Evolutionary conservation across 2,329 filamentous ascomycete genomes (phyloP).

Genomic region (Fusarium temperatum): DNA sequence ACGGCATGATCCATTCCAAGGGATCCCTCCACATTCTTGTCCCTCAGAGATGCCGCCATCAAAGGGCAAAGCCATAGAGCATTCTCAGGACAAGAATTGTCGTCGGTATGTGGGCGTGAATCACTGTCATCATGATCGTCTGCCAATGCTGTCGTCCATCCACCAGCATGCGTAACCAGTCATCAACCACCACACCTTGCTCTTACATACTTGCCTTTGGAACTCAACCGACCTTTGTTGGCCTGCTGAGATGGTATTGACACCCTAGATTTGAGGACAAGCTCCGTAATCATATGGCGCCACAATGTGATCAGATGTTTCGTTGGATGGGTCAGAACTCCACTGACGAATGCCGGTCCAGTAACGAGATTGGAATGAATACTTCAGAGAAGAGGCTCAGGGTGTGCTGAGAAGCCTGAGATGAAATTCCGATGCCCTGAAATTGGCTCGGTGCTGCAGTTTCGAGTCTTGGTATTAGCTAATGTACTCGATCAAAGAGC

Average conservation of each 20-base stretch:
- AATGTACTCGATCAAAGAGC: neutral
- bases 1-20: conserved; percentile 26
- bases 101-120: conserved; percentile 1
- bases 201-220: neutral
- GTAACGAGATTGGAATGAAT: neutral
- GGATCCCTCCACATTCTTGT: conserved; percentile 9
- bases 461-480: neutral
- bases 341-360: conserved; percentile 17
- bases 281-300: neutral
- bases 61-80: neutral
- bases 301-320: neutral
- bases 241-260: neutral
- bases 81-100: neutral
- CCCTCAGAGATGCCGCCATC: neutral
- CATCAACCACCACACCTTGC: neutral
- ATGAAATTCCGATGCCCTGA: neutral
- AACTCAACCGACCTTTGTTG: neutral
- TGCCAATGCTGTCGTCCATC: neutral
- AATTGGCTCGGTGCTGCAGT: neutral
- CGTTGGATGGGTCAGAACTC: conserved; percentile 18
- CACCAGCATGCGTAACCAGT: neutral
- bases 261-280: neutral
- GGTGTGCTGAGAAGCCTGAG: neutral
- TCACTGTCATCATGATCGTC: conserved; percentile 2
- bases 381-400: neutral